These are phyloP conservation scores for Sugiyamaella lignohabitans DNA, from an alignment of 805 yeast genomes.

Conservation along the genomic window DNA sequence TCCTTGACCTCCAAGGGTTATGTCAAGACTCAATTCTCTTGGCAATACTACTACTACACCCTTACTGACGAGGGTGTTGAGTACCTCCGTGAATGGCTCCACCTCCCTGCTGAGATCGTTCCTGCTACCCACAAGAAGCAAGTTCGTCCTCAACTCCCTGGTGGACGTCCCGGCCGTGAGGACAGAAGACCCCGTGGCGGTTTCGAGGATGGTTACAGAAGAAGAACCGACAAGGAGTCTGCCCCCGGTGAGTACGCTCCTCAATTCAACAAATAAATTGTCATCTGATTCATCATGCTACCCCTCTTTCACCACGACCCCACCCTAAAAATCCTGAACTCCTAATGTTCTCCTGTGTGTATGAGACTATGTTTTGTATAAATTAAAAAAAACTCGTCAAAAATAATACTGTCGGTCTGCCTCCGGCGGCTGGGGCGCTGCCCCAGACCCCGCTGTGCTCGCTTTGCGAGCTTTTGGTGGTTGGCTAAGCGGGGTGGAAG, in stretches of 20 bases:
- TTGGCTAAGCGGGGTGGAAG: no score
- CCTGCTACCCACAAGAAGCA: conserved; percentile 97
- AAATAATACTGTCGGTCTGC: not conserved
- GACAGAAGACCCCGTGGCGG: conserved; percentile 56
- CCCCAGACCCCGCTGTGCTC: not conserved
- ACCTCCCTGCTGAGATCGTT: conserved; percentile 97
- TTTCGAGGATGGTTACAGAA: conserved; percentile 50
- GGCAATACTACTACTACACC: conserved; percentile 99
- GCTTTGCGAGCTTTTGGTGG: not conserved
- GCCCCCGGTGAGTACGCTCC: conserved; percentile 33
- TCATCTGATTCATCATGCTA: no score
- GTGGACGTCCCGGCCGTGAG: conserved; percentile 28
- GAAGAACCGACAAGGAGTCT: conserved; percentile 46
- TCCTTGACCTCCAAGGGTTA: conserved; percentile 97
- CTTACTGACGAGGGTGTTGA: conserved; percentile 99
- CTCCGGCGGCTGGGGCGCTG: not conserved
- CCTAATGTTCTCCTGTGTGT: no score
- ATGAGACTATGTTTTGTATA: conserved; percentile 3
- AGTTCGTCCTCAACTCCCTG: conserved; percentile 66
- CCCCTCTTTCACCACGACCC: conserved; percentile 1
- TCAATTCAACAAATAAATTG: conserved; percentile 29
- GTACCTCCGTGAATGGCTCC: conserved; percentile 95
- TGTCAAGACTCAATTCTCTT: conserved; percentile 99
- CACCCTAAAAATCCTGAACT: conserved; percentile 12
- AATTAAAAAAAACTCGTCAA: conserved; percentile 5